Evolutionary conservation across 1,284 basidiomycete species (phyloP), one percentile per base, ranked within the genome.

Genomic region (Melampsora medusae): DNA sequence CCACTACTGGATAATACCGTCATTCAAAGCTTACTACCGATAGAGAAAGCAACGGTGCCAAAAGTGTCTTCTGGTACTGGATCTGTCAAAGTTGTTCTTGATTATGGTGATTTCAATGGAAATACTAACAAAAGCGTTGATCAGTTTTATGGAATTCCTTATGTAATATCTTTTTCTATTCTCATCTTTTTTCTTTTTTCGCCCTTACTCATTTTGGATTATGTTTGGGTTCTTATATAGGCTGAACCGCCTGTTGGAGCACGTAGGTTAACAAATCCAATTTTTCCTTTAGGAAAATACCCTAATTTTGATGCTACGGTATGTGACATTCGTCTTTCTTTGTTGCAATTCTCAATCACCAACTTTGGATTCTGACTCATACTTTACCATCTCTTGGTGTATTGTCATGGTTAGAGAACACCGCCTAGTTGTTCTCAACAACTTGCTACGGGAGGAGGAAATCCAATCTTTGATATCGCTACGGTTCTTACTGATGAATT

Each of bases 271-370:
- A 22, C 33, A 19, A 66, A 66, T 19, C 33, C 64, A 1, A 38
- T 38, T 1, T 25, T 42, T 38, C 64, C 64, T 35, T 12, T 35
- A 4, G 35, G 22, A 48, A 66, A 66, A 9, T 66, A 66, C 25
- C n/a, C 35, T 10, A 66, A 46, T 46, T 48, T 42, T 48, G 64
- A 66, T 66, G 33, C n/a, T n/a, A 66, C 64, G 19, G 64, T 66
- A 4, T 7, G 61, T 62, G 6, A 9, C 53, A 1, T 28, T 53
- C 12, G 19, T 6, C 2, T 28, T 56, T 56, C 6, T 56, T 14
- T 56, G n/a, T 19, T 22, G 10, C 53, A 22, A 7, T 1, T 1
- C 4, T 42, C 10, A 1, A 42, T 42, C 38, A 12, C 33, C 4
- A 35, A 7, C 33, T 35, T 7, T 35, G 38, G 12, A 42, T 9